These are phyloP conservation scores for Panaeolus papilionaceus DNA, from an alignment of 768 basidiomycete genomes.

Conservation along the genomic window DNA sequence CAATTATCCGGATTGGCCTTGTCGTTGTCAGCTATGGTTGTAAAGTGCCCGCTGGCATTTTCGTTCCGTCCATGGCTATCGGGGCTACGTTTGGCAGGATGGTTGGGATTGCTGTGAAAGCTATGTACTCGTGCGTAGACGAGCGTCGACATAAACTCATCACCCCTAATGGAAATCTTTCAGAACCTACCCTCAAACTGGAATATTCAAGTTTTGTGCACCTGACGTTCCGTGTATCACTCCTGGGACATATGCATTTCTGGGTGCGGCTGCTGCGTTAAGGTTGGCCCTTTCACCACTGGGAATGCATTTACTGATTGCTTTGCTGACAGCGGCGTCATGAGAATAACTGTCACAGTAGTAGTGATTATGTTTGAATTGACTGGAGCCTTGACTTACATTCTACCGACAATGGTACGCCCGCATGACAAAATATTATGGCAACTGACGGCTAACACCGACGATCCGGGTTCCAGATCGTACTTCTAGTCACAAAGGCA, in stretches of 20 bases:
- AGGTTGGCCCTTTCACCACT: slow-evolving; percentile 56
- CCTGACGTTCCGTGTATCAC: slow-evolving; percentile 97
- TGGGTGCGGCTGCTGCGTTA: slow-evolving; percentile 95
- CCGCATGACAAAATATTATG: slow-evolving; percentile 2
- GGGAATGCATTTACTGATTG: slow-evolving; percentile 14
- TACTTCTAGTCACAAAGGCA: slow-evolving; percentile 94
- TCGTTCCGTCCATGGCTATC: slow-evolving; percentile 98
- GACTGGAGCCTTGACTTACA: slow-evolving; percentile 96
- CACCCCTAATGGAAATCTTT: slow-evolving; percentile 16
- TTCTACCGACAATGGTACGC: slow-evolving; percentile 94
- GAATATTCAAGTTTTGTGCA: slow-evolving; percentile 88
- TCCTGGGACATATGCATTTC: slow-evolving; percentile 96
- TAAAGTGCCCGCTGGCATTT: slow-evolving; percentile 97
- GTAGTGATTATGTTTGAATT: slow-evolving; percentile 99
- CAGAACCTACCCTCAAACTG: slow-evolving; percentile 83
- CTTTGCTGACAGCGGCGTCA: slow-evolving; percentile 74
- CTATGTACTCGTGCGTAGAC: slow-evolving; percentile 72
- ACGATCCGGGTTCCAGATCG: slow-evolving; percentile 65
- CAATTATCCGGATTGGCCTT: slow-evolving; percentile 83
- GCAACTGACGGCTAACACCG: background rate
- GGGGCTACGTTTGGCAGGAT: slow-evolving; percentile 97
- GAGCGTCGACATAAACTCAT: background rate
- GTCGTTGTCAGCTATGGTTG: slow-evolving; percentile 95
- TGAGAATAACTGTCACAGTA: slow-evolving; percentile 96
- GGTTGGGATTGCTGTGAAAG: slow-evolving; percentile 96